Evolutionary conservation across 768 basidiomycete genomes (phyloP), one percentile per base, ranked within the genome.

Genomic region (Rhizopogon sp.): DNA sequence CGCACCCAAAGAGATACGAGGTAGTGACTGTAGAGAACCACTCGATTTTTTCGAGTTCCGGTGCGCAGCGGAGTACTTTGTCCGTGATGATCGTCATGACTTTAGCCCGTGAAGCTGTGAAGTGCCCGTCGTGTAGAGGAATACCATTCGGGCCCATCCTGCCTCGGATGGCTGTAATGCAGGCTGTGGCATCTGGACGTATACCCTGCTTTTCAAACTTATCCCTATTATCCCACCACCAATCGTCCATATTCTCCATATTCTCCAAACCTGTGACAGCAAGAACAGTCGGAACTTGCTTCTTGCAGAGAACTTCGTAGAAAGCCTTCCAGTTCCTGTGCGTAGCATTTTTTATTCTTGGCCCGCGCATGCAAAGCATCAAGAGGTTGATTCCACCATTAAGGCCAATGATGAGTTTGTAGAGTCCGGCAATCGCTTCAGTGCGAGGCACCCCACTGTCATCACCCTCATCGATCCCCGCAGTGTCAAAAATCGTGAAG

Each of bases 241-340:
- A 71, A 17, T n/a, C 55, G 25, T 71, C 70, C 70, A 72, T 71
- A 25, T 39, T 52, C 9, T 45, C 61, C 37, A 69, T 68, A 56
- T 72, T 62, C 52, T 75, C 76, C 22, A 77, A 67, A 28, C 76
- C 74, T 0, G 74, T 77, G 13, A 78, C 58, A 5, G 67, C 72
- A 41, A 77, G 56, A 3, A 68, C 65, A 31, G 72, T 70, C 6
- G 76, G 77, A 6, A 78, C 76, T 29, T 68, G 59, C 49, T 60
- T 58, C 46, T 64, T 68, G 56, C 77, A 77, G 33, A 77, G 70
- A 13, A 74, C 68, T 3, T 75, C 68, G 31, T 70, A 63, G 58
- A 76, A 75, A 33, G 75, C 58, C 37, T 64, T 63, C 64, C 74
- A 77, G 47, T 77, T 78, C 40, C 68, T 65, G 50, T 69, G 62